Percentiles rank a stretch among this genome's conserved stretches.
Conservation (phyloP, 306 rosid species). For the Sophora flavescens region DNA sequence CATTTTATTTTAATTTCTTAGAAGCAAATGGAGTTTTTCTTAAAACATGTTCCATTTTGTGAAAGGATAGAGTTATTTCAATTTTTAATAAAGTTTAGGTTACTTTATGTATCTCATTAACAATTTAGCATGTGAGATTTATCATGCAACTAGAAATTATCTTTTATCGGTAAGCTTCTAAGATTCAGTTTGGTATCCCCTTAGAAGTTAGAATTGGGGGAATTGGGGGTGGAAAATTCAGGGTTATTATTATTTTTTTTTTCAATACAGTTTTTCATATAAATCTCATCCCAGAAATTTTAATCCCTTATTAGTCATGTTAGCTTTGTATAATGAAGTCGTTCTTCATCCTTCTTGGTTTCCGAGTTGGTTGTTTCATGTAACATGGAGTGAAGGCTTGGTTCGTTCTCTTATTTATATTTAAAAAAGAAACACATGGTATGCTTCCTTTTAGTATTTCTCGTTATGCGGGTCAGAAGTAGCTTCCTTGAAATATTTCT, state of each 20-base stretch:
- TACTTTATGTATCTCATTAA: constrained; percentile 15
- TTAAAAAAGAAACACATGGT: background rate
- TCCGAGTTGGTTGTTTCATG: background rate
- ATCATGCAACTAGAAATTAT: background rate
- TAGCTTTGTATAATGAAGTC: constrained; percentile 8
- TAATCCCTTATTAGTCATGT: constrained; percentile 1
- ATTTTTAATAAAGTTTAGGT: constrained; percentile 24
- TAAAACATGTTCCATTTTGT: constrained; percentile 6
- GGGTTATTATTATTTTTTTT: background rate
- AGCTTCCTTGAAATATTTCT: background rate
- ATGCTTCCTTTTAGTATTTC: constrained; percentile 8
- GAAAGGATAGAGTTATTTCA: constrained; percentile 26
- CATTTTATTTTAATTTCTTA: background rate
- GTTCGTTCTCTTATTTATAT: background rate
- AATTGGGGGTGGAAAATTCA: constrained; percentile 3
- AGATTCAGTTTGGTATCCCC: constrained; percentile 5
- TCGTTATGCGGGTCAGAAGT: background rate
- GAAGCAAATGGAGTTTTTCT: constrained; percentile 11
- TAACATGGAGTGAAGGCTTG: constrained; percentile 6
- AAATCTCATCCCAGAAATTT: constrained; percentile 20
- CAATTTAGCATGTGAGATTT: background rate
- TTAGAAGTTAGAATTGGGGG: background rate
- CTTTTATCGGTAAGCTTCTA: constrained; percentile 9
- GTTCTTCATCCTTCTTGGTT: constrained; percentile 13
- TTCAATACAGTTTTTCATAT: background rate